These are phyloP conservation scores for Aurinia saxatilis DNA, from an alignment of 345 rosid genomes.

Conservation along the genomic window DNA sequence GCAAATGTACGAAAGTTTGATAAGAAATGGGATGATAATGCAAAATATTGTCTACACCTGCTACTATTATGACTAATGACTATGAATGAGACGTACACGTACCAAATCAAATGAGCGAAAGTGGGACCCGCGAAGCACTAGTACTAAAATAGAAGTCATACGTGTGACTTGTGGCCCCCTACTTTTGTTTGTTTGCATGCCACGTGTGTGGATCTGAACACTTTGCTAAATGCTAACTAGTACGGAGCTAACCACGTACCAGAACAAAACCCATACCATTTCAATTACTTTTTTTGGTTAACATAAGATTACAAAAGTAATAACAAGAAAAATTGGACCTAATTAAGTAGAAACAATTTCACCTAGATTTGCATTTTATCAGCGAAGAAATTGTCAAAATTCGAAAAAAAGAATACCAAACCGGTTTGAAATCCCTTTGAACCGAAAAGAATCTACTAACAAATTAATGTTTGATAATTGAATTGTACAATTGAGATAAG, in stretches of 20 bases:
- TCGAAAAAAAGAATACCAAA: background rate
- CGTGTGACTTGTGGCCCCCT: too few relatives aligned
- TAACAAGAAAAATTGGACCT: background rate
- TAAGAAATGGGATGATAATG: background rate
- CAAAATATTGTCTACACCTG: background rate
- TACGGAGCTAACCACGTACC: background rate
- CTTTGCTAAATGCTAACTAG: background rate
- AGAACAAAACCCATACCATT: background rate
- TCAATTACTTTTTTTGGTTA: background rate
- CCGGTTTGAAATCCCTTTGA: background rate
- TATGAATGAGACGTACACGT: background rate
- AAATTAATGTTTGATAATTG: too few relatives aligned
- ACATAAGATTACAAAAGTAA: background rate
- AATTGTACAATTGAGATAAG: background rate
- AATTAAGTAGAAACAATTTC: background rate
- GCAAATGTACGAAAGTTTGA: background rate
- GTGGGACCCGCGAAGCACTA: background rate
- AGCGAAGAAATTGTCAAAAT: background rate
- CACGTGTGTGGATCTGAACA: background rate
- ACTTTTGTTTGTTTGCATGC: background rate
- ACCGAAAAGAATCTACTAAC: background rate
- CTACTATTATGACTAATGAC: too few relatives aligned
- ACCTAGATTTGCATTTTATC: background rate
- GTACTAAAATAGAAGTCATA: background rate
- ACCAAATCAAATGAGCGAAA: background rate